phyloP scores from a whole-genome alignment of 352 stramenopile species.

The Globisporangium megalacanthum region DNA sequence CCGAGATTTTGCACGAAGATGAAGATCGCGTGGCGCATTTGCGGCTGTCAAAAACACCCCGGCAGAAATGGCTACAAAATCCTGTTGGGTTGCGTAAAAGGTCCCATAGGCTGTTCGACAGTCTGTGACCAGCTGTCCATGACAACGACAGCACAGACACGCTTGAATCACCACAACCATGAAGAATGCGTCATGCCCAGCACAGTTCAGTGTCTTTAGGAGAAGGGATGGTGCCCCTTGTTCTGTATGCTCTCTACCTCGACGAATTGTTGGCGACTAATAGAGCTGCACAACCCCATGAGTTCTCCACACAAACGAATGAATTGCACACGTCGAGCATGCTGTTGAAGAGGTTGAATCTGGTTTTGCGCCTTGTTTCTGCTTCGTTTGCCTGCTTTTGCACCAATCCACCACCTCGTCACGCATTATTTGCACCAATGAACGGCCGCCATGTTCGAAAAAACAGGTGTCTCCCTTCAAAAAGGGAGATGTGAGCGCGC shows the following conservation, averaged over 20 bases:
- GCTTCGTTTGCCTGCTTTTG: neutral
- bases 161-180: no score
- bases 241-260: no score
- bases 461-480: constrained; percentile 5
- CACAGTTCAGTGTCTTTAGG: no score
- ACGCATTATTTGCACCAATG: neutral
- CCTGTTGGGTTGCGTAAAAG: constrained; percentile 2
- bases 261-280: no score
- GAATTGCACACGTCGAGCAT: neutral
- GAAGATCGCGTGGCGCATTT: no score
- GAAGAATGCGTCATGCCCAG: no score
- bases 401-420: neutral
- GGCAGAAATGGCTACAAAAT: constrained; percentile 8
- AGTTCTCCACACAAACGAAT: no score
- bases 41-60: neutral
- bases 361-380: neutral
- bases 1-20: no score
- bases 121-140: neutral
- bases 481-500: constrained; percentile 4
- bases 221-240: no score
- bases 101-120: neutral
- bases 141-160: no score
- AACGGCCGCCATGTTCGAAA: no score
- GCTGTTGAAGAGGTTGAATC: constrained; percentile 6
- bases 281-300: no score